phyloP scores from a whole-genome alignment of 768 basidiomycete species.

The Psilocybe cyanescens region DNA sequence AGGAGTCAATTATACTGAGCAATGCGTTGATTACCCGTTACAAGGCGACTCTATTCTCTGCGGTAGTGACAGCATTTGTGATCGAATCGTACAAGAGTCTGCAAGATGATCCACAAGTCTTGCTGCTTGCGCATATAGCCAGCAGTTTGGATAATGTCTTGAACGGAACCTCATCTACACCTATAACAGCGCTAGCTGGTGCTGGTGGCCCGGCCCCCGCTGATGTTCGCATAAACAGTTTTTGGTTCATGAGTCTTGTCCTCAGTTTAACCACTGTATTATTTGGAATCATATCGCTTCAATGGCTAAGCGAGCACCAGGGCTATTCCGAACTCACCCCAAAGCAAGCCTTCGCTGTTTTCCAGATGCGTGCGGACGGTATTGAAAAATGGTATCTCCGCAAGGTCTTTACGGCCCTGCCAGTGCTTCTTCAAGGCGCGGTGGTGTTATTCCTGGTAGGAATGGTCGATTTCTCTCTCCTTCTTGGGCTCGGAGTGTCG shows the following conservation, averaged over 20 bases:
- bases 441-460: not conserved
- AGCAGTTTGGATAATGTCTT: not conserved
- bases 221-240: not conserved
- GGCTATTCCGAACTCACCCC: constrained; percentile 1
- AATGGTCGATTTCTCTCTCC: constrained; percentile 3
- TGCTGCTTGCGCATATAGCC: not conserved
- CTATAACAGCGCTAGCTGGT: not conserved
- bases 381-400: constrained; percentile 1
- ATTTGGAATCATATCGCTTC: constrained; percentile 1
- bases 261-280: constrained; percentile 1
- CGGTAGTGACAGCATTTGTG: not conserved
- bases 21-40: not conserved
- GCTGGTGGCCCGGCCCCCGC: not conserved
- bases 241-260: constrained; percentile 4
- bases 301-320: constrained; percentile 1
- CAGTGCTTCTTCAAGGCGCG: not conserved
- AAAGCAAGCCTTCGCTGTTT: constrained; percentile 1
- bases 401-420: constrained; percentile 1
- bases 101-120: not conserved
- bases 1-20: not conserved
- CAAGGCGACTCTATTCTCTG: constrained; percentile 4
- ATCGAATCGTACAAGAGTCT: constrained; percentile 1
- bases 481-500: not conserved
- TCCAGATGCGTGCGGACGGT: not conserved
- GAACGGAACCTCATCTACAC: not conserved